Conservation (phyloP, 2,329 filamentous ascomycete species). For the Arachnomyces sp. region DNA sequence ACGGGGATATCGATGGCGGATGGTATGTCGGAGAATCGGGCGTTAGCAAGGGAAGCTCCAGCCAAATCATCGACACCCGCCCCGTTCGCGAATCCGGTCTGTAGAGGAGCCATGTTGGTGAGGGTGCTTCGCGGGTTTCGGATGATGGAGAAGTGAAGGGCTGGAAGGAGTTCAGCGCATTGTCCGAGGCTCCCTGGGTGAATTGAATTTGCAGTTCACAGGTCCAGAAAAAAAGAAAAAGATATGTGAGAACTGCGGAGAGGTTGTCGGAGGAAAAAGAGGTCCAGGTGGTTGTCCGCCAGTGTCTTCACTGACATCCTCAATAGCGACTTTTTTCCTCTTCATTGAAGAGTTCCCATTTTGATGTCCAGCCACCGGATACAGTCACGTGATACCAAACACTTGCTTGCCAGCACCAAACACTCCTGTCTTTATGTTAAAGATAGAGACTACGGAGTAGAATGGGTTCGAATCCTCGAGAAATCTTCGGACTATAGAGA, state of each 20-base stretch:
- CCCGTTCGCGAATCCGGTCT: conserved; percentile 47
- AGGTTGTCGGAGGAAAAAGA: too few species aligned
- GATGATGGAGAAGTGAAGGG: conserved; percentile 7
- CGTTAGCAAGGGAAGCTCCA: conserved; percentile 25
- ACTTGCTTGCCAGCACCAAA: too few species aligned
- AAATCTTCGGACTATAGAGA: too few species aligned
- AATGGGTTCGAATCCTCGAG: too few species aligned
- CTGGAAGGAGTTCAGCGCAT: conserved; percentile 22
- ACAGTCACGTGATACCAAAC: too few species aligned
- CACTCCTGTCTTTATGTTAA: too few species aligned
- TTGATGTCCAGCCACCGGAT: too few species aligned
- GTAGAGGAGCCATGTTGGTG: conserved; percentile 42
- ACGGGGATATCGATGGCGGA: conserved; percentile 57
- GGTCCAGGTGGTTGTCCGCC: too few species aligned
- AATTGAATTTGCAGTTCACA: not conserved
- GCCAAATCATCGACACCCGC: conserved; percentile 36
- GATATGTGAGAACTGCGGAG: not conserved
- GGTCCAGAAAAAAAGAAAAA: conserved; percentile 9
- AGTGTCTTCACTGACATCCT: too few species aligned
- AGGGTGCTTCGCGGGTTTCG: not conserved
- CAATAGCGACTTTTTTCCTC: too few species aligned
- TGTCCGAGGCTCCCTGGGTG: conserved; percentile 11
- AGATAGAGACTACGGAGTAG: too few species aligned
- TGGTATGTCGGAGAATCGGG: conserved; percentile 55
- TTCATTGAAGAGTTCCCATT: too few species aligned